Percentiles rank a stretch among this genome's conserved stretches.
Conservation (phyloP, 2,329 filamentous ascomycete species). For the Waltergamsia citrina region DNA sequence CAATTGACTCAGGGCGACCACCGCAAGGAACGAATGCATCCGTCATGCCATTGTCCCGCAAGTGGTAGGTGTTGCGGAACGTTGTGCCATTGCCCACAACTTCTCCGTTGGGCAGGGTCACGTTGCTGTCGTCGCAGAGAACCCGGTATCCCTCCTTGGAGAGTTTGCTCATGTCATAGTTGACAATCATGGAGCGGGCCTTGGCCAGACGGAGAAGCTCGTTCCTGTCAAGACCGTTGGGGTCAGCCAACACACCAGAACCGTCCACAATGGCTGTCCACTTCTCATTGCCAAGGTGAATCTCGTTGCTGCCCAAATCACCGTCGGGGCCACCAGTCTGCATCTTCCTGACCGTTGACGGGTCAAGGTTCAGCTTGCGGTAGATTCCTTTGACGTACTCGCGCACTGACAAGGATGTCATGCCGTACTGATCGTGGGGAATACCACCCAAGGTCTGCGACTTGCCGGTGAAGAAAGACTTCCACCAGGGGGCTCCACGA, state of each 20-base stretch:
- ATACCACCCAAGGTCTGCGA: constrained; percentile 93
- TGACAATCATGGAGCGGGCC: constrained; percentile 77
- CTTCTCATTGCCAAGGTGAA: constrained; percentile 89
- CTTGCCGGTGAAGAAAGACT: constrained; percentile 99
- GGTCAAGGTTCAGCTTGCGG: constrained; percentile 86
- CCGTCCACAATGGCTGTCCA: constrained; percentile 96
- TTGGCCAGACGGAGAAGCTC: constrained; percentile 82
- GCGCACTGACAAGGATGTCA: constrained; percentile 94
- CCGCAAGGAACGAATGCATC: constrained; percentile 94
- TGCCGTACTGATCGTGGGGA: constrained; percentile 90
- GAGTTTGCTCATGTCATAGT: constrained; percentile 79
- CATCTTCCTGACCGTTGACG: constrained; percentile 78
- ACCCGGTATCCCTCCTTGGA: constrained; percentile 85
- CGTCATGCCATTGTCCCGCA: constrained; percentile 66
- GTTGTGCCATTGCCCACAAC: constrained; percentile 80
- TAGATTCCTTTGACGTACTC: constrained; percentile 97
- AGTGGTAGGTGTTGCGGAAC: constrained; percentile 97
- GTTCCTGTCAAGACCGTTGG: constrained; percentile 73
- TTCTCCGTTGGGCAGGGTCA: constrained; percentile 83
- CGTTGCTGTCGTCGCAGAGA: constrained; percentile 80
- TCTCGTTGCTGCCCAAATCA: constrained; percentile 95
- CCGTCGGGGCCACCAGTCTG: constrained; percentile 97
- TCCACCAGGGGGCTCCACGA: constrained; percentile 95
- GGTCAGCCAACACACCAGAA: constrained; percentile 87
- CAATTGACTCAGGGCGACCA: constrained; percentile 92